Evolutionary conservation across 2,329 filamentous ascomycete species (phyloP).

Genomic region (Calonectria montana): DNA sequence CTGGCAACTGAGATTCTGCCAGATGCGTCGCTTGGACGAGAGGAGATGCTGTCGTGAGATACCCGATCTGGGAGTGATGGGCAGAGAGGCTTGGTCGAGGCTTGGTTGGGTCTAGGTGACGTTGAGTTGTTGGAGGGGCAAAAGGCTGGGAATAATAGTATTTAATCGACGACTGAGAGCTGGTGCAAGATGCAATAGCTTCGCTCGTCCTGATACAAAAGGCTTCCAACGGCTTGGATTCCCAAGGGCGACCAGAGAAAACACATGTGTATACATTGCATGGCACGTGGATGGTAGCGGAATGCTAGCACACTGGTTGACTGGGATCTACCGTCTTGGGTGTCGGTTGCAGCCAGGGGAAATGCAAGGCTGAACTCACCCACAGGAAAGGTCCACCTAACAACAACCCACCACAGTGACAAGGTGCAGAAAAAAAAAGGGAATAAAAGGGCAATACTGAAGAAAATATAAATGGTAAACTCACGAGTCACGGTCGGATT

Average conservation of each 20-base stretch:
- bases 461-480: slow-evolving; percentile 25
- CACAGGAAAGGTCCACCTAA: slow-evolving; percentile 11
- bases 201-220: neutral
- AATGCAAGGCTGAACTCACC: slow-evolving; percentile 27
- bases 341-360: slow-evolving; percentile 17
- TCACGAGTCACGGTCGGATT: slow-evolving; percentile 49
- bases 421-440: neutral
- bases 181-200: slow-evolving; percentile 26
- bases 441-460: neutral
- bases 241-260: slow-evolving; percentile 29
- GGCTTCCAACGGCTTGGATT: neutral
- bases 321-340: slow-evolving; percentile 19
- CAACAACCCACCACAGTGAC: neutral
- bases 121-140: slow-evolving; percentile 36
- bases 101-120: slow-evolving; percentile 38
- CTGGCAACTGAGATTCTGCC: slow-evolving; percentile 33
- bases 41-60: slow-evolving; percentile 76
- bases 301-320: slow-evolving; percentile 12
- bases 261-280: slow-evolving; percentile 9
- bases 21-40: slow-evolving; percentile 69
- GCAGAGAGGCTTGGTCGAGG: slow-evolving; percentile 53
- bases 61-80: slow-evolving; percentile 74
- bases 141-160: slow-evolving; percentile 27
- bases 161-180: slow-evolving; percentile 3
- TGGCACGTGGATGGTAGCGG: slow-evolving; percentile 15